phyloP scores from a whole-genome alignment of 371 early-diverging fungal genomes.

The Encephalitozoon intestinalis region DNA sequence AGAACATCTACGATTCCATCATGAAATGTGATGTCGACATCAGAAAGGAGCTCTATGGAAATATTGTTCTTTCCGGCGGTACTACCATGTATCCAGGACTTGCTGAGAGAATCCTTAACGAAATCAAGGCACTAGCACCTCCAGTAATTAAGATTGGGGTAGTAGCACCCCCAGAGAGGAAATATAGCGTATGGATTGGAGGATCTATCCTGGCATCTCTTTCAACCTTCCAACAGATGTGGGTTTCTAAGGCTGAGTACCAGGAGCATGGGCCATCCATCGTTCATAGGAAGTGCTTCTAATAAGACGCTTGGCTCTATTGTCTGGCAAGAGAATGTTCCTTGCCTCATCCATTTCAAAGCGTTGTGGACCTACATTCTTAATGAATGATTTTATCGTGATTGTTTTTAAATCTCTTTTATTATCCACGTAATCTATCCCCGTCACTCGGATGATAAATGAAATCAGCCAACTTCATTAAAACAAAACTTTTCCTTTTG shows the following conservation, averaged over 20 bases:
- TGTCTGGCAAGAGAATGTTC: too few relatives aligned
- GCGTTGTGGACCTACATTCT: neutral
- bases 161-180: constrained; percentile 97
- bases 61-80: constrained; percentile 84
- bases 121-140: constrained; percentile 89
- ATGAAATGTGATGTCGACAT: constrained; percentile 94
- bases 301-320: constrained; percentile 32
- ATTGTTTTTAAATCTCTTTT: neutral
- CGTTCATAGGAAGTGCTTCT: constrained; percentile 63
- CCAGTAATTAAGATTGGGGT: constrained; percentile 97
- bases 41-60: constrained; percentile 83
- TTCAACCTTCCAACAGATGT: constrained; percentile 94
- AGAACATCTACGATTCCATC: constrained; percentile 83
- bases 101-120: constrained; percentile 82
- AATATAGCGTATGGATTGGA: constrained; percentile 99
- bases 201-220: constrained; percentile 97
- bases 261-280: constrained; percentile 65
- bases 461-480: constrained; percentile 16
- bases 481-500: constrained; percentile 33
- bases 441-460: neutral
- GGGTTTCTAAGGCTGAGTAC: constrained; percentile 89
- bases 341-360: too few relatives aligned
- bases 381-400: neutral
- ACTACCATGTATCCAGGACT: constrained; percentile 65
- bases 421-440: neutral